Conservation (phyloP, 2,329 filamentous ascomycete genomes). For the Chaetoscypha palmicola region DNA sequence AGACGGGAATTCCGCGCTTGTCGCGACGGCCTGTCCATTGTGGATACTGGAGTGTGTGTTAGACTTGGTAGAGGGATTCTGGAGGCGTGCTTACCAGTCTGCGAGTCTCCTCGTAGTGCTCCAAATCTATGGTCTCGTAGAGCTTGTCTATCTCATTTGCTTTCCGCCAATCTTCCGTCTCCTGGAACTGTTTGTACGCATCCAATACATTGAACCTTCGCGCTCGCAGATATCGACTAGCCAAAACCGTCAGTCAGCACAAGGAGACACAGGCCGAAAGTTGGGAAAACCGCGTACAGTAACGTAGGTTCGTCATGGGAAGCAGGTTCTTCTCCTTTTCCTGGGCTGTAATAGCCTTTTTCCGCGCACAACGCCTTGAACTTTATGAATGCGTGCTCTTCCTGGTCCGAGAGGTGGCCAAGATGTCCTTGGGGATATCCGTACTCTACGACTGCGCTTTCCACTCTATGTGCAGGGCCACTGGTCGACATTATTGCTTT, state of each 20-base stretch:
- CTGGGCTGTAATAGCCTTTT: conserved; percentile 54
- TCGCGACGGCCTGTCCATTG: conserved; percentile 93
- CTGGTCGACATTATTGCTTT: conserved; percentile 15
- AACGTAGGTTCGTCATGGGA: conserved; percentile 67
- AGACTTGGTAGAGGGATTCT: conserved; percentile 20
- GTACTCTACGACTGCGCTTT: conserved; percentile 33
- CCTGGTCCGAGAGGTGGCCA: conserved; percentile 66
- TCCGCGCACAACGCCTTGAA: conserved; percentile 67
- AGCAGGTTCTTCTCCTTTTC: conserved; percentile 34
- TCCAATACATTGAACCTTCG: conserved; percentile 73
- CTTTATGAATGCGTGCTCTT: conserved; percentile 54
- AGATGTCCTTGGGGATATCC: conserved; percentile 73
- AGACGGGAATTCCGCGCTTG: conserved; percentile 83
- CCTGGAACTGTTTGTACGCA: conserved; percentile 76
- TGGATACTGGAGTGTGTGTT: conserved; percentile 57
- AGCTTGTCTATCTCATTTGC: conserved; percentile 71
- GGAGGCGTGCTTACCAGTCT: conserved; percentile 52
- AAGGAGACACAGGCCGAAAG: too few species aligned
- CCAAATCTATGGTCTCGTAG: conserved; percentile 79
- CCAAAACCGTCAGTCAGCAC: too few species aligned
- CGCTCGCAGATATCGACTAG: conserved; percentile 77
- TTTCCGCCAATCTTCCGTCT: conserved; percentile 80
- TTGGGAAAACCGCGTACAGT: conserved; percentile 45
- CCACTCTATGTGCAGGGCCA: conserved; percentile 29
- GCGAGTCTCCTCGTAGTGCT: conserved; percentile 74